Evolutionary conservation across 345 rosid species (phyloP).

Genomic region (Hibiscus trionum): DNA sequence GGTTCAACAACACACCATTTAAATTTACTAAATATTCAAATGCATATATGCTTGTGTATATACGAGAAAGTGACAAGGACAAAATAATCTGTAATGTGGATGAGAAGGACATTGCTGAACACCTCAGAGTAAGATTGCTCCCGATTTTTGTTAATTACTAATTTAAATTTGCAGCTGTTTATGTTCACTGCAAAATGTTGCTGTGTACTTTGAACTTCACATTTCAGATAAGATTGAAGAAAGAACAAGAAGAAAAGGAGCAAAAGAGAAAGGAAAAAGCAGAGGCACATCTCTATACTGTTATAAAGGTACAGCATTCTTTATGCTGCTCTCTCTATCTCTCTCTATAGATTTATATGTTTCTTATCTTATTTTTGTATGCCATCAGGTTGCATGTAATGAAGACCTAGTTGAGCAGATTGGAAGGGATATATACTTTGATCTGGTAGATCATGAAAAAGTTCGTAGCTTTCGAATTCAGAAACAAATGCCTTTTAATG

Average conservation of each 20-base stretch:
- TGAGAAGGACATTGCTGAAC: conserved; percentile 65
- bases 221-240: conserved; percentile 51
- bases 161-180: not conserved
- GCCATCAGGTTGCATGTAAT: conserved; percentile 47
- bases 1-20: conserved; percentile 51
- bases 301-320: conserved; percentile 43
- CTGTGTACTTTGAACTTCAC: not conserved
- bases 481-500: conserved; percentile 44
- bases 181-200: not conserved
- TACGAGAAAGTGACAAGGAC: conserved; percentile 61
- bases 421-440: conserved; percentile 68
- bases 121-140: conserved; percentile 37
- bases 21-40: conserved; percentile 60
- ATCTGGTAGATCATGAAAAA: conserved; percentile 78
- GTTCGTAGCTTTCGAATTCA: conserved; percentile 65
- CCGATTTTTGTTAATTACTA: not conserved
- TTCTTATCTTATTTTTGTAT: not conserved
- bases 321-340: not conserved
- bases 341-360: not conserved
- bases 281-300: conserved; percentile 53
- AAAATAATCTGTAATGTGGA: conserved; percentile 61
- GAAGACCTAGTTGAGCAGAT: conserved; percentile 59
- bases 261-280: conserved; percentile 54
- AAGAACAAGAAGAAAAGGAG: conserved; percentile 56
- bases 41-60: conserved; percentile 67